These are phyloP conservation scores for Kokia cookei DNA, from an alignment of 441 rosid species.

Conservation along the genomic window DNA sequence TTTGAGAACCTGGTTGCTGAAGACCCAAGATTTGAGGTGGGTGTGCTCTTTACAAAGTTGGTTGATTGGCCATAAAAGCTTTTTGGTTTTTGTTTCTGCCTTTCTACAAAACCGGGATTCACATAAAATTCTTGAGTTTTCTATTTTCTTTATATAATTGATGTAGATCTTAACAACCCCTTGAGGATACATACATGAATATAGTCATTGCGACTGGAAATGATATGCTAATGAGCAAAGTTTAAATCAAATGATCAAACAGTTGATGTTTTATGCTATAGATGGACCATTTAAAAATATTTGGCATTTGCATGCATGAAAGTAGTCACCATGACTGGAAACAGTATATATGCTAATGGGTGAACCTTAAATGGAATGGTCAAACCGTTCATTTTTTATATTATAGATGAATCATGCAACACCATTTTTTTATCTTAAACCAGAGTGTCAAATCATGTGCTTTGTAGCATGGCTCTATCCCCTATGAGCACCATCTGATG, in stretches of 20 bases:
- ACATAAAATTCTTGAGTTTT: background rate
- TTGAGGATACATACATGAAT: background rate
- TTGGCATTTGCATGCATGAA: background rate
- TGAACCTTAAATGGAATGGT: background rate
- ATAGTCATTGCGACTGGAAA: background rate
- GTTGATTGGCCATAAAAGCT: background rate
- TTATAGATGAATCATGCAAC: too few species aligned
- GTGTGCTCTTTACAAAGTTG: background rate
- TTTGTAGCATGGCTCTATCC: background rate
- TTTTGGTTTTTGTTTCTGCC: background rate
- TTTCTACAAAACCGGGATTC: background rate
- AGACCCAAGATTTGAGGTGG: constrained; percentile 81
- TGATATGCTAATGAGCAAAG: background rate
- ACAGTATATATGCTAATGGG: background rate
- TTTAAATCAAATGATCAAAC: background rate
- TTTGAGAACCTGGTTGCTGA: constrained; percentile 57
- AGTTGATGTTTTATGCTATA: background rate
- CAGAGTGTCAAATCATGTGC: background rate
- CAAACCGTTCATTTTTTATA: background rate
- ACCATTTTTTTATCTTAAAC: too few species aligned
- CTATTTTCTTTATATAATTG: background rate
- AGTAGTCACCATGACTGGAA: background rate
- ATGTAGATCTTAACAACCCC: background rate
- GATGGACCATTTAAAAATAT: background rate
- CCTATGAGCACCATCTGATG: too few species aligned